These are phyloP conservation scores for Lindgomyces ingoldianus DNA, from an alignment of 495 filamentous ascomycete species.

Conservation along the genomic window DNA sequence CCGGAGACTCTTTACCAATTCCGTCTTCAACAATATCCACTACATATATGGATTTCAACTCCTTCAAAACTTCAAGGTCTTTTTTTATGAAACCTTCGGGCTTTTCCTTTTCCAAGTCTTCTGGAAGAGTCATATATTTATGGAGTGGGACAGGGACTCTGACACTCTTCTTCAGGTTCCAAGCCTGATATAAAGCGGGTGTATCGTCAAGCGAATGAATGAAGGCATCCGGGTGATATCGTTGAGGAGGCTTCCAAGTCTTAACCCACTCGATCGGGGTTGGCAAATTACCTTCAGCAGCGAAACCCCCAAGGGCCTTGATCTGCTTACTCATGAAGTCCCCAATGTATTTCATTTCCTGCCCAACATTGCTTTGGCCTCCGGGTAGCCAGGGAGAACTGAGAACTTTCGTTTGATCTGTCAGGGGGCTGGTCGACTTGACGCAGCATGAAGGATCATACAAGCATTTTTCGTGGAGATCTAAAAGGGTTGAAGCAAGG, in stretches of 20 bases:
- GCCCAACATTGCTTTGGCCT: constrained; percentile 1
- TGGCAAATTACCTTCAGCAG: background rate
- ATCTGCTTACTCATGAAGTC: background rate
- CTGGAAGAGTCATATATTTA: background rate
- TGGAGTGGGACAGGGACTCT: background rate
- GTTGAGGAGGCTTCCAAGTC: constrained; percentile 7
- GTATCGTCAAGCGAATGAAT: constrained; percentile 13
- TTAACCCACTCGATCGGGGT: constrained; percentile 10
- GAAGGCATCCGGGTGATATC: constrained; percentile 13
- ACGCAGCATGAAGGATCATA: background rate
- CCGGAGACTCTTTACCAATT: no score
- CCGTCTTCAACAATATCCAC: no score
- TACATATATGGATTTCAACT: background rate
- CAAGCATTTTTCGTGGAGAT: constrained; percentile 4
- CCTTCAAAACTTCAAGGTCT: background rate
- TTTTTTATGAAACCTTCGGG: background rate
- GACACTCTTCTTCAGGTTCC: background rate
- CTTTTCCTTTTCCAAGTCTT: background rate
- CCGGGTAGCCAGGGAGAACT: background rate
- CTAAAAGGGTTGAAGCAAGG: constrained; percentile 7
- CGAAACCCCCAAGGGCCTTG: background rate
- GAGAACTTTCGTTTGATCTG: no score
- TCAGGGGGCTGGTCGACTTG: background rate
- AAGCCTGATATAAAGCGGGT: background rate
- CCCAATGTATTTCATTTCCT: constrained; percentile 2